Evolutionary conservation across 2,329 filamentous ascomycete species (phyloP).

Genomic region (Proliferodiscus dingleyae): DNA sequence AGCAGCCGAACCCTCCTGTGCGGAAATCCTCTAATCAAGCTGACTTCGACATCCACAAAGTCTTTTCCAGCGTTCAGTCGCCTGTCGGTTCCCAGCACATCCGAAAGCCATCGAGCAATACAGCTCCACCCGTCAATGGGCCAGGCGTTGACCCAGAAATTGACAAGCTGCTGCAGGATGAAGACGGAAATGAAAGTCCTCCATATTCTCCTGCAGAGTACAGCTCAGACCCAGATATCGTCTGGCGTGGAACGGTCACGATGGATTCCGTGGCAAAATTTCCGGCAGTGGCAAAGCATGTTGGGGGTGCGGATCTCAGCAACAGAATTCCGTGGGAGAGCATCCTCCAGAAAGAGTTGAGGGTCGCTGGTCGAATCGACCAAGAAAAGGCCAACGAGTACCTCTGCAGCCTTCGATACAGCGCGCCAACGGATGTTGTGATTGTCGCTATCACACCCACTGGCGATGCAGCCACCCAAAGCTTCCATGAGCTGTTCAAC

Average conservation of each 20-base stretch:
- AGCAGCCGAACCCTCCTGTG: slow-evolving; percentile 10
- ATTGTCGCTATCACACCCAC: slow-evolving; percentile 69
- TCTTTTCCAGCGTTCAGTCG: slow-evolving; percentile 78
- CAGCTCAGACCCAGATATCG: slow-evolving; percentile 60
- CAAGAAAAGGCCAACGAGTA: slow-evolving; percentile 84
- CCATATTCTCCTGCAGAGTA: slow-evolving; percentile 80
- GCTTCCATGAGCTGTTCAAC: slow-evolving; percentile 74
- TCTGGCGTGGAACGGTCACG: slow-evolving; percentile 72
- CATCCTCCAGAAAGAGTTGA: slow-evolving; percentile 65
- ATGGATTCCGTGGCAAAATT: slow-evolving; percentile 79
- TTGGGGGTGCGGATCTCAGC: slow-evolving; percentile 77
- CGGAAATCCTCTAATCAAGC: slow-evolving; percentile 24
- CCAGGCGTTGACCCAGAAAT: slow-evolving; percentile 80
- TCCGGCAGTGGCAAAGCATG: slow-evolving; percentile 70
- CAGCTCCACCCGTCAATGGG: slow-evolving; percentile 40
- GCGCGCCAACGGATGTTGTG: slow-evolving; percentile 74
- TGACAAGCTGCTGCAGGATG: slow-evolving; percentile 78
- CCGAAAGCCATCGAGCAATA: slow-evolving; percentile 43
- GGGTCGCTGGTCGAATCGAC: slow-evolving; percentile 74
- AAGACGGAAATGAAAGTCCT: slow-evolving; percentile 73
- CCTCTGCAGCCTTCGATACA: slow-evolving; percentile 80
- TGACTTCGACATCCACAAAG: slow-evolving; percentile 77
- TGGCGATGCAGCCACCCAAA: slow-evolving; percentile 52
- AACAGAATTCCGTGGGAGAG: slow-evolving; percentile 63
- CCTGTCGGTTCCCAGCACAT: slow-evolving; percentile 49